Evolutionary conservation across 345 rosid species (phyloP).

Genomic region (Noccaea bulbosa): DNA sequence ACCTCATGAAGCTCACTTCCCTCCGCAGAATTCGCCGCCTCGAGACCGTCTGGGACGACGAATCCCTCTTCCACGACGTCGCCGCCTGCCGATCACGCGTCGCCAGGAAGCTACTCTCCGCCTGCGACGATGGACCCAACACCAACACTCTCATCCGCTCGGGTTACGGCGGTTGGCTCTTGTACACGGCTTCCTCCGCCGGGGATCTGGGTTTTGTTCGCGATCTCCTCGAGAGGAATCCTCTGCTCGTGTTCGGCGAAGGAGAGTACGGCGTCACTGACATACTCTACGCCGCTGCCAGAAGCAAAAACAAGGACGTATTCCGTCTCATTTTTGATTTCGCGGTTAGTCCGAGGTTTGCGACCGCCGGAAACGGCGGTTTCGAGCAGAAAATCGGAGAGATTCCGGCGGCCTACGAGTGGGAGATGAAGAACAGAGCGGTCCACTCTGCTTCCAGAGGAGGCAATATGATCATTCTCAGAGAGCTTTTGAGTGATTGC

Average conservation of each 20-base stretch:
- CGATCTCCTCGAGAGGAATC: conserved; percentile 69
- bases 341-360: conserved; percentile 68
- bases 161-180: conserved; percentile 91
- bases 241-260: conserved; percentile 86
- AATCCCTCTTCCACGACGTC: conserved; percentile 65
- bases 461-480: conserved; percentile 63
- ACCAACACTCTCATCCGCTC: conserved; percentile 68
- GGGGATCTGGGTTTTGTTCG: conserved; percentile 73
- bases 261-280: conserved; percentile 96
- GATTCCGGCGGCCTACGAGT: conserved; percentile 62
- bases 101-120: conserved; percentile 65
- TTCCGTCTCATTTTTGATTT: conserved; percentile 74
- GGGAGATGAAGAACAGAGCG: conserved; percentile 87
- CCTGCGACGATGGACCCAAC: conserved; percentile 58
- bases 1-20: conserved; percentile 90
- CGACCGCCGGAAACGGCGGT: conserved; percentile 52
- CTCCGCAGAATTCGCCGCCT: conserved; percentile 92
- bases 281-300: conserved; percentile 81
- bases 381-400: conserved; percentile 65
- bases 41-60: conserved; percentile 94
- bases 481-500: conserved; percentile 57
- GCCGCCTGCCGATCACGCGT: conserved; percentile 72
- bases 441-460: conserved; percentile 92
- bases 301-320: conserved; percentile 66
- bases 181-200: conserved; percentile 95